phyloP scores from a whole-genome alignment of 208 protist species.

The Leishmania turanica region DNA sequence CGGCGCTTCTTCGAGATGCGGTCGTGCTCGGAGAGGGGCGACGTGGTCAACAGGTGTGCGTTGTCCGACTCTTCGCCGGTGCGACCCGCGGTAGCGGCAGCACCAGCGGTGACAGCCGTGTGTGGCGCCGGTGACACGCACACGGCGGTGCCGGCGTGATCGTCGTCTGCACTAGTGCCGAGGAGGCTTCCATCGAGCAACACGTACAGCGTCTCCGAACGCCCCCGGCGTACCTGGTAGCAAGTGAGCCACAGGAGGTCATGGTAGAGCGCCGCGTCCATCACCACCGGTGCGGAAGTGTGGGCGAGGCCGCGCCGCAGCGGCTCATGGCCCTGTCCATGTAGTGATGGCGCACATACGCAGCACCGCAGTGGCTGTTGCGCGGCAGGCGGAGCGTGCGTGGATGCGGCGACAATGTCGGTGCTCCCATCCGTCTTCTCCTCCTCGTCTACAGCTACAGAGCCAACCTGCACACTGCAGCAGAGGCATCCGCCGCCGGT shows the following conservation, averaged over 20 bases:
- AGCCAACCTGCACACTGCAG: neutral
- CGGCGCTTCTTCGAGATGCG: neutral
- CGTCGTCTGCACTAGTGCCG: neutral
- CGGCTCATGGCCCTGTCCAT: neutral
- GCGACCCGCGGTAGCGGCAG: neutral
- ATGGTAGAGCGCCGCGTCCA: conserved; percentile 14
- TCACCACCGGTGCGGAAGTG: neutral
- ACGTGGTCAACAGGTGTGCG: neutral
- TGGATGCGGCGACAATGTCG: neutral
- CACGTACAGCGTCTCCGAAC: conserved; percentile 8
- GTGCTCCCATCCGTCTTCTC: neutral
- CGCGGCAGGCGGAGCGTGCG: neutral
- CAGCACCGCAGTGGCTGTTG: conserved; percentile 7
- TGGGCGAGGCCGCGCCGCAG: neutral
- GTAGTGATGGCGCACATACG: neutral
- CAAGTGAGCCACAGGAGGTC: conserved; percentile 16
- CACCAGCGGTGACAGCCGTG: neutral
- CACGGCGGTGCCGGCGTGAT: neutral
- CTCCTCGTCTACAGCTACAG: neutral
- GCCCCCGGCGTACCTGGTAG: neutral
- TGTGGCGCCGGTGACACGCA: neutral
- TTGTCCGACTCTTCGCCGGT: neutral
- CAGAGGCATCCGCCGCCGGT: conserved; percentile 9
- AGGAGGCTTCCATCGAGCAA: conserved; percentile 19
- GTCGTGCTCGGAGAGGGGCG: neutral